phyloP scores from a whole-genome alignment of 2,329 filamentous ascomycete species.

The Tolypocladium sp. region DNA sequence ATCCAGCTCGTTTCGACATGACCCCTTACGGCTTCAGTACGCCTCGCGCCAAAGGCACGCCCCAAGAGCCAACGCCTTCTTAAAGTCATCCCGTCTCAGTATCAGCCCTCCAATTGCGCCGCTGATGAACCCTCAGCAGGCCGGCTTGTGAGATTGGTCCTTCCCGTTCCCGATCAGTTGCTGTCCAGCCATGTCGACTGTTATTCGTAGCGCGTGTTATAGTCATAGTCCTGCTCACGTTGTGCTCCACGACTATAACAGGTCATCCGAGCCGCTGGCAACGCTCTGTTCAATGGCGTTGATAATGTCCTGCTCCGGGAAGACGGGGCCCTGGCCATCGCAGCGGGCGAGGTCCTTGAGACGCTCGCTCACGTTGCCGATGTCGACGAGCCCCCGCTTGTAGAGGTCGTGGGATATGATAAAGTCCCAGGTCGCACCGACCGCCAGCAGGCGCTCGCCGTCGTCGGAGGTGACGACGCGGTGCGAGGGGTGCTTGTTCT shows the following conservation, averaged over 20 bases:
- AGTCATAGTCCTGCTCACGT: background rate
- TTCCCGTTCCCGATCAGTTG: background rate
- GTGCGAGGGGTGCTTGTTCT: conserved; percentile 56
- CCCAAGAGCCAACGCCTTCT: background rate
- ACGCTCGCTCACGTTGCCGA: conserved; percentile 69
- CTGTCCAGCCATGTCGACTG: background rate
- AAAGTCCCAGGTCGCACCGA: conserved; percentile 79
- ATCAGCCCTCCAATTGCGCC: background rate
- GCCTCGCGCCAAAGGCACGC: background rate
- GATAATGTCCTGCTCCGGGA: conserved; percentile 66
- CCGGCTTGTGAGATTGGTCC: background rate
- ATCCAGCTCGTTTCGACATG: background rate
- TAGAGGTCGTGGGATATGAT: conserved; percentile 76
- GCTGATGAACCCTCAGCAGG: background rate
- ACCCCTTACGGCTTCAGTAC: background rate
- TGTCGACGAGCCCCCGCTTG: conserved; percentile 68
- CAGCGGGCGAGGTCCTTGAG: conserved; percentile 69
- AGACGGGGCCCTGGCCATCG: conserved; percentile 82
- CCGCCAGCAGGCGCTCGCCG: conserved; percentile 62
- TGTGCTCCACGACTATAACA: conserved; percentile 27
- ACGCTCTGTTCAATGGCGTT: conserved; percentile 72
- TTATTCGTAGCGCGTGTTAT: background rate
- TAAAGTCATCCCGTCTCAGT: background rate
- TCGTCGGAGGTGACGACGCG: conserved; percentile 57
- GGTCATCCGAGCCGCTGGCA: conserved; percentile 67